These are phyloP conservation scores for Leishmania amazonensis DNA, from an alignment of 208 protist genomes.

Conservation along the genomic window DNA sequence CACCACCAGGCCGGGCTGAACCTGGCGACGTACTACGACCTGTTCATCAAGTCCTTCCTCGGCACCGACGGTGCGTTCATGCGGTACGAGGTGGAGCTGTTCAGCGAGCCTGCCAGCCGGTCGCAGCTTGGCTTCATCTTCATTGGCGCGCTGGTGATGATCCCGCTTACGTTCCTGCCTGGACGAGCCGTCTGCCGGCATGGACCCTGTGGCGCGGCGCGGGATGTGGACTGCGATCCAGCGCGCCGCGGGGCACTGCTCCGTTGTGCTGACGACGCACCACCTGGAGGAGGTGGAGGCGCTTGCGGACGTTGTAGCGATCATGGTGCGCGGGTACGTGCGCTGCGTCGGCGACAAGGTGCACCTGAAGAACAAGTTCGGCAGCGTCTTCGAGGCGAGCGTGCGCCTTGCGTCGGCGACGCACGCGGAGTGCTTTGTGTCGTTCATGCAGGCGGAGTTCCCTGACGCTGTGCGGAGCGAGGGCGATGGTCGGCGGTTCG, in stretches of 20 bases:
- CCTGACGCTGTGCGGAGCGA: conserved; percentile 26
- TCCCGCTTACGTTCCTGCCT: conserved; percentile 9
- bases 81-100: conserved; percentile 6
- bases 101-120: conserved; percentile 11
- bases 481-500: conserved; percentile 10
- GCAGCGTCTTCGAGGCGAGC: conserved; percentile 67
- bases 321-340: conserved; percentile 87
- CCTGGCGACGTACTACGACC: conserved; percentile 89
- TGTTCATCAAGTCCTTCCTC: conserved; percentile 75
- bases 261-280: conserved; percentile 92
- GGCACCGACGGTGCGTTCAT: conserved; percentile 3
- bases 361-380: conserved; percentile 86
- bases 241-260: conserved; percentile 47
- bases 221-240: conserved; percentile 74
- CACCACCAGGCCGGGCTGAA: conserved; percentile 29
- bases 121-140: conserved; percentile 35
- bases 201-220: conserved; percentile 67
- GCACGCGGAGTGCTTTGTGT: conserved; percentile 9
- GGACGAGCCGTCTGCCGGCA: conserved; percentile 76
- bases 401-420: conserved; percentile 32
- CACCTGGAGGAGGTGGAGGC: conserved; percentile 94
- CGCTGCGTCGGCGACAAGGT: conserved; percentile 80
- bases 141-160: conserved; percentile 32
- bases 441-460: conserved; percentile 37
- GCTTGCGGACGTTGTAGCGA: conserved; percentile 69